phyloP scores from a whole-genome alignment of 2,329 filamentous ascomycete genomes.

The Cercospora zeae-maydis region DNA sequence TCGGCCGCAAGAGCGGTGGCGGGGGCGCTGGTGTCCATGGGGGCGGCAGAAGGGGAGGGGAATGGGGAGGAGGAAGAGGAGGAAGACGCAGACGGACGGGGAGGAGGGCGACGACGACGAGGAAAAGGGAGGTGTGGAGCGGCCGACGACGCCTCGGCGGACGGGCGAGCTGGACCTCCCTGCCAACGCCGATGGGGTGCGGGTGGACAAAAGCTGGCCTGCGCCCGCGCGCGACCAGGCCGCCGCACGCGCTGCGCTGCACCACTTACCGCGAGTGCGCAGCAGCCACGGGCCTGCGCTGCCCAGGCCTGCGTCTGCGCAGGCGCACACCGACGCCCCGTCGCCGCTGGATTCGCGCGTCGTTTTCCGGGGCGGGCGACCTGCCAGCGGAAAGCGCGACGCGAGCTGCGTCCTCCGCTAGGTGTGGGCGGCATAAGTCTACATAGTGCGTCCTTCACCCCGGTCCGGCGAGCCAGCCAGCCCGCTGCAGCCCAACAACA shows the following conservation, averaged over 20 bases:
- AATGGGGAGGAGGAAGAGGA: neutral
- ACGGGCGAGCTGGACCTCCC: neutral
- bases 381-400: neutral
- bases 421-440: neutral
- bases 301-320: no score
- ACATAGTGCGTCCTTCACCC: neutral
- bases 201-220: neutral
- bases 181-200: neutral
- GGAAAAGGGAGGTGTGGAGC: neutral
- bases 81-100: neutral
- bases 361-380: no score
- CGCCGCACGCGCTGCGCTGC: neutral
- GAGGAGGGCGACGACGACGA: neutral
- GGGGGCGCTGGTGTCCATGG: slow-evolving; percentile 14
- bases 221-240: neutral
- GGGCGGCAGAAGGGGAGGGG: neutral
- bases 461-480: neutral
- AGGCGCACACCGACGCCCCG: no score
- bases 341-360: no score
- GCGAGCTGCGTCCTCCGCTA: neutral
- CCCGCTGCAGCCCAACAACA: neutral
- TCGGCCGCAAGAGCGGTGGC: slow-evolving; percentile 12
- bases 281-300: no score
- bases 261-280: no score
- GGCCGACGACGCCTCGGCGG: neutral